Evolutionary conservation across 2,329 filamentous ascomycete genomes (phyloP).

Genomic region (Xylariaceae sp.): DNA sequence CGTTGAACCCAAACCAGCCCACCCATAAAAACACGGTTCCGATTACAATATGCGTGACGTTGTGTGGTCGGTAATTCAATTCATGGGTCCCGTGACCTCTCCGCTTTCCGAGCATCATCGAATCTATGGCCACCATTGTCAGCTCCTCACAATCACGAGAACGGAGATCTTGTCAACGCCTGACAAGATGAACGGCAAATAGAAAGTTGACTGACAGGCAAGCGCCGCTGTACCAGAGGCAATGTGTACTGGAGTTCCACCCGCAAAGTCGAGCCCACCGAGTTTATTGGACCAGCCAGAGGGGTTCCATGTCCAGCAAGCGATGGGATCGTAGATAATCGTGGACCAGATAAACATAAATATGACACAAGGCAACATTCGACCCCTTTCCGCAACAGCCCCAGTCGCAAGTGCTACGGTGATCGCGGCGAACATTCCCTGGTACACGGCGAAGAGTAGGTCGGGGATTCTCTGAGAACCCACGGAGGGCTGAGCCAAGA

Average conservation of each 20-base stretch:
- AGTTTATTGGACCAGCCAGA: slow-evolving; percentile 74
- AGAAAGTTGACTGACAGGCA: slow-evolving; percentile 52
- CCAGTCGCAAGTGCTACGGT: slow-evolving; percentile 82
- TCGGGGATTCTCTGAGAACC: slow-evolving; percentile 72
- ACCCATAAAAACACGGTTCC: slow-evolving; percentile 94
- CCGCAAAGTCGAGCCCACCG: slow-evolving; percentile 83
- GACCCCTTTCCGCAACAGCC: slow-evolving; percentile 79
- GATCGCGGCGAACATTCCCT: slow-evolving; percentile 84
- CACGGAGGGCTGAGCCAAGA: slow-evolving; percentile 71
- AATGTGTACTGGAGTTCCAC: slow-evolving; percentile 88
- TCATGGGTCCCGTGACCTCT: slow-evolving; percentile 81
- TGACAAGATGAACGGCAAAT: too few species aligned
- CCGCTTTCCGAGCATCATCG: slow-evolving; percentile 84
- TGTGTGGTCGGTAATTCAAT: slow-evolving; percentile 88
- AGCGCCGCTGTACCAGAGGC: slow-evolving; percentile 77
- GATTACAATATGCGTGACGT: slow-evolving; percentile 87
- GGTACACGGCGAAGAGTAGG: slow-evolving; percentile 79
- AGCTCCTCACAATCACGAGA: background rate
- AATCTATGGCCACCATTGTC: slow-evolving; percentile 40
- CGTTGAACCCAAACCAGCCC: slow-evolving; percentile 95
- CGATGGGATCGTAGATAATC: slow-evolving; percentile 85
- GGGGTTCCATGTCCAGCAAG: slow-evolving; percentile 93
- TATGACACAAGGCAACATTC: slow-evolving; percentile 81
- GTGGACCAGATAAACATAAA: slow-evolving; percentile 95
- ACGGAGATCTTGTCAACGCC: background rate